These are phyloP conservation scores for Dioszegia crocea DNA, from an alignment of 768 basidiomycete species.

Conservation along the genomic window DNA sequence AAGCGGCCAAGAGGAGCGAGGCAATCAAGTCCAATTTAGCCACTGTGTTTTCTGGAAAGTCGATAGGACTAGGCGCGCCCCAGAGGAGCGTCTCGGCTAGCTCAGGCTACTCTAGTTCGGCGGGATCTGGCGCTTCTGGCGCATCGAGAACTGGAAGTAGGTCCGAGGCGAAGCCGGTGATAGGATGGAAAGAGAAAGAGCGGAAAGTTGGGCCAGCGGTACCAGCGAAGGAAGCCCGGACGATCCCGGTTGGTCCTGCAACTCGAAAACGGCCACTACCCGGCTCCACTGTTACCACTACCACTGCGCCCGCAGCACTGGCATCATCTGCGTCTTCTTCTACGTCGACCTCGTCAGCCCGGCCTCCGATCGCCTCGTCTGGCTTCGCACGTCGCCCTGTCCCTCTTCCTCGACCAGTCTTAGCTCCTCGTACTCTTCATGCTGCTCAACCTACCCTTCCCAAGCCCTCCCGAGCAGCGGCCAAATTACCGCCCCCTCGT, in stretches of 20 bases:
- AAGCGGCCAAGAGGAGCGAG: not conserved
- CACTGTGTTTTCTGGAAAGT: conserved; percentile 3
- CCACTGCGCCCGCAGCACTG: not conserved
- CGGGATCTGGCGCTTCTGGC: not conserved
- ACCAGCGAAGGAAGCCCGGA: too few relatives aligned
- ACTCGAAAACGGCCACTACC: too few relatives aligned
- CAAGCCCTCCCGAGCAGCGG: not conserved
- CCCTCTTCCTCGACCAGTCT: not conserved
- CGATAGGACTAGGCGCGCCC: conserved; percentile 21
- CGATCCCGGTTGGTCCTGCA: too few relatives aligned
- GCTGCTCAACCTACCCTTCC: not conserved
- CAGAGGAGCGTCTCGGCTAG: conserved; percentile 26
- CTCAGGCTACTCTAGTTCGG: conserved; percentile 12
- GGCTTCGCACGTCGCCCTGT: too few relatives aligned
- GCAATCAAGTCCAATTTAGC: not conserved
- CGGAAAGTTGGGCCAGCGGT: too few relatives aligned
- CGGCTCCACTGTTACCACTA: not conserved
- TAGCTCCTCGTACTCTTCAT: not conserved
- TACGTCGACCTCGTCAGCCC: not conserved
- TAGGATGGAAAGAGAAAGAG: not conserved
- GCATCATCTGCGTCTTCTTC: not conserved
- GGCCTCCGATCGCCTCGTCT: not conserved
- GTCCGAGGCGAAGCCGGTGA: not conserved
- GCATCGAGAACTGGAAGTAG: not conserved
- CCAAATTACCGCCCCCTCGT: not conserved